A percentile compares a stretch with the other conserved stretches of the same genome.
These are phyloP conservation scores for Heterobasidion irregulare DNA, from an alignment of 1,284 basidiomycete species.

Conservation along the genomic window DNA sequence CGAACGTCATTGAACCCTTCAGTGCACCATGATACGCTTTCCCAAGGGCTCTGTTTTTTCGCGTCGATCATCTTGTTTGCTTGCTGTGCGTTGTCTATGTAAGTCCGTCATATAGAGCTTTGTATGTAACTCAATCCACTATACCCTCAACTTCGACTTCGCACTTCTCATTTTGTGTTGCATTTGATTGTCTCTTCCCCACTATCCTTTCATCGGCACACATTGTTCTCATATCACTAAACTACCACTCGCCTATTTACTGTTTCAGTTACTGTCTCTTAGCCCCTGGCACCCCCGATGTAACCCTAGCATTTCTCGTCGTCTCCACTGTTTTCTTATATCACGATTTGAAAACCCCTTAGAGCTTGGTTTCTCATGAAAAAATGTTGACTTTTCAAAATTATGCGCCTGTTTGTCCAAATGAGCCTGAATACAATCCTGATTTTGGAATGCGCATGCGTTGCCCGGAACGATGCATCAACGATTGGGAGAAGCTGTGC, in stretches of 20 bases:
- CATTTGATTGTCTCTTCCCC: not conserved
- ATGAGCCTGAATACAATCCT: no score
- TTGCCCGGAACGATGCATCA: no score
- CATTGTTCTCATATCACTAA: not conserved
- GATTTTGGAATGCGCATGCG: no score
- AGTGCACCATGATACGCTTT: not conserved
- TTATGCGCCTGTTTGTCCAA: no score
- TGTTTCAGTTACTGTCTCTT: no score
- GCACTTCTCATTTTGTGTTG: not conserved
- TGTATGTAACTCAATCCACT: not conserved
- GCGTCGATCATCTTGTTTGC: not conserved
- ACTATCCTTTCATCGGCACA: not conserved
- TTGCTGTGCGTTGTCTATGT: not conserved
- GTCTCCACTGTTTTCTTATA: conserved; percentile 3
- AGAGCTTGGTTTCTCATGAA: no score
- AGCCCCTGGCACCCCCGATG: conserved; percentile 3
- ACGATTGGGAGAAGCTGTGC: not conserved
- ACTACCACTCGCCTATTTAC: no score
- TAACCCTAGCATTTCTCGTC: conserved; percentile 8
- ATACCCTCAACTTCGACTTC: not conserved
- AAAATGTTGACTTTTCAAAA: no score
- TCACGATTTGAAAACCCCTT: not conserved
- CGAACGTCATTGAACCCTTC: conserved; percentile 9
- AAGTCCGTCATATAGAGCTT: not conserved
- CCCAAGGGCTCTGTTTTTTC: not conserved